Percentiles rank a stretch among this genome's conserved stretches.
Evolutionary conservation across 768 basidiomycete species (phyloP).

Genomic region (Cystobasidiopsis lactophilus): DNA sequence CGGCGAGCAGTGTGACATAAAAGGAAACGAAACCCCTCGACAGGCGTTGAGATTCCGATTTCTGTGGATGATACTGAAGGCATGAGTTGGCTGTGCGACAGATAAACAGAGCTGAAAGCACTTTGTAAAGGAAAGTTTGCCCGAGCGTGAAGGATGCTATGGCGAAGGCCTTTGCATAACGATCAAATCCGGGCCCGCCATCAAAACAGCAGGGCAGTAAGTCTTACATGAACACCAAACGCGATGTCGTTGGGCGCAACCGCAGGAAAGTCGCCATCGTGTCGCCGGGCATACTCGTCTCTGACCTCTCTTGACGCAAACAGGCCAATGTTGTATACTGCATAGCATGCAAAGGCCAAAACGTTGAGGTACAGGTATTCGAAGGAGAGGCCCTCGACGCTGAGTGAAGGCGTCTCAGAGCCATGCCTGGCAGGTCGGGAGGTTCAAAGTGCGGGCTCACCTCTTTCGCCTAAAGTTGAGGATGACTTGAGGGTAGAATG

Average conservation of each 20-base stretch:
- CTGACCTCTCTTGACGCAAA: constrained; percentile 21
- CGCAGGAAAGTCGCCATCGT: constrained; percentile 24
- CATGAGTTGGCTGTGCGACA: too few relatives aligned
- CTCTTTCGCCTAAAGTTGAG: constrained; percentile 24
- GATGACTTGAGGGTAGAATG: constrained; percentile 27
- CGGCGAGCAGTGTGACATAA: constrained; percentile 14
- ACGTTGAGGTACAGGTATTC: constrained; percentile 28
- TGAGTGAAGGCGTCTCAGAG: too few relatives aligned
- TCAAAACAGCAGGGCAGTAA: background rate
- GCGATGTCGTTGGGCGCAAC: constrained; percentile 26
- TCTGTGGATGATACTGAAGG: too few relatives aligned
- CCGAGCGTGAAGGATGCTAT: constrained; percentile 20
- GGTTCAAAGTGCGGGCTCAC: too few relatives aligned
- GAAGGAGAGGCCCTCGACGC: constrained; percentile 23
- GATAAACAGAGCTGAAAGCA: too few relatives aligned
- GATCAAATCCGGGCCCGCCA: background rate
- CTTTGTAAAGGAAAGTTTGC: constrained; percentile 23
- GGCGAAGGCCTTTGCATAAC: constrained; percentile 17
- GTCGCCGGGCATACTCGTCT: constrained; percentile 23
- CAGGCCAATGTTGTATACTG: constrained; percentile 24
- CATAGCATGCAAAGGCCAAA: constrained; percentile 23
- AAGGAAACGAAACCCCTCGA: constrained; percentile 18
- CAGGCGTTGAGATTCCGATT: background rate
- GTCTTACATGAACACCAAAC: constrained; percentile 25
- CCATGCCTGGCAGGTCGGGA: too few relatives aligned